These are phyloP conservation scores for Prunus yedoensis DNA, from an alignment of 331 rosid species.

Conservation along the genomic window DNA sequence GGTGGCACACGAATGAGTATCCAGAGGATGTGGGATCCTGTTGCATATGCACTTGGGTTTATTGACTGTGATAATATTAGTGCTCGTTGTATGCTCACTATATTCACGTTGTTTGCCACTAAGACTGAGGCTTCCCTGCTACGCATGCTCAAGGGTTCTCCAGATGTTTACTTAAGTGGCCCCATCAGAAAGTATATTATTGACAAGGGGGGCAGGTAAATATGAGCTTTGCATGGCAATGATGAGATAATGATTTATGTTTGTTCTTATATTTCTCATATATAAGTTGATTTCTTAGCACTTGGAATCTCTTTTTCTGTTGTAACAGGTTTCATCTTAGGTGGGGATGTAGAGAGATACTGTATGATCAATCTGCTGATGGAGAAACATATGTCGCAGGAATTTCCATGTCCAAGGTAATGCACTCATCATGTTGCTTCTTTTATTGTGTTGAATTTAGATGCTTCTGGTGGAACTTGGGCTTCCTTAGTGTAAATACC, in stretches of 20 bases:
- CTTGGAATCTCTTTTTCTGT: constrained; percentile 29
- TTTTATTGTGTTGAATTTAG: neutral
- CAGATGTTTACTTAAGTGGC: constrained; percentile 91
- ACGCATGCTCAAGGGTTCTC: constrained; percentile 99
- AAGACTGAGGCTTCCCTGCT: constrained; percentile 97
- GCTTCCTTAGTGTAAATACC: constrained; percentile 13
- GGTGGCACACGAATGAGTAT: constrained; percentile 96
- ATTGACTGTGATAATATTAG: constrained; percentile 98
- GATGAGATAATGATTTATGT: neutral
- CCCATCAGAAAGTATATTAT: constrained; percentile 89
- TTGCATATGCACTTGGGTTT: constrained; percentile 98
- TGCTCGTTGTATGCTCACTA: constrained; percentile 99
- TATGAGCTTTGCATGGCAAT: constrained; percentile 6
- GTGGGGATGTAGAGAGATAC: constrained; percentile 97
- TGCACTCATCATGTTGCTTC: constrained; percentile 4
- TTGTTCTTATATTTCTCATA: constrained; percentile 5
- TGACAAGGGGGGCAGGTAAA: constrained; percentile 94
- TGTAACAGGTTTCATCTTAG: constrained; percentile 91
- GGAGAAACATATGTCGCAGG: constrained; percentile 71
- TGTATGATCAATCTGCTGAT: constrained; percentile 67
- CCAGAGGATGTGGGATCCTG: constrained; percentile 95
- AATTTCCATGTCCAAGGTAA: constrained; percentile 83
- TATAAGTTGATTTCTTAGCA: constrained; percentile 23
- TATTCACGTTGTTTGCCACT: constrained; percentile 93
- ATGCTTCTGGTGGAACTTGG: neutral